Evolutionary conservation across 805 yeast genomes (phyloP), one percentile per base, ranked within the genome.

Genomic region (Pichia membranifaciens): DNA sequence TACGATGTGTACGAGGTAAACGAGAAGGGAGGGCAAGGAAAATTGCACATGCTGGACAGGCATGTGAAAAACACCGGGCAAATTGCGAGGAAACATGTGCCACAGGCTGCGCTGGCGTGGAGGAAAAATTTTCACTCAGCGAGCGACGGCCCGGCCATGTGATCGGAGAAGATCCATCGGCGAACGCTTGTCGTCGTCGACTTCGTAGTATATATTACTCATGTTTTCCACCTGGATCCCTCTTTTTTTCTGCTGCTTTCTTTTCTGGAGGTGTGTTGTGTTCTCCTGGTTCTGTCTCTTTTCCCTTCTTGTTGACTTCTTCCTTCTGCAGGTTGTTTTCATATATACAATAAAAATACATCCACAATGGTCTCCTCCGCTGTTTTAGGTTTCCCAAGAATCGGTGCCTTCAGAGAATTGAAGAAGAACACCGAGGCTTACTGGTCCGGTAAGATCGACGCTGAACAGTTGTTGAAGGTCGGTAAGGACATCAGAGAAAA

Each of bases 341-440:
- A 28, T 12, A 35, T n/a, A 32, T 17, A 37, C 22, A 37, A 32
- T 25, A 28, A 37, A 22, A 25, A 7, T 25, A 25, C 29, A 25
- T 25, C 25, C 39, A 76, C 51, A 65, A 91, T 91, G 98, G 98
- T 91, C 74, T 84, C 84, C 74, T 91, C 98, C 57, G 82, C 96
- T 68, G 95, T 93, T 64, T 82, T 93, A 75, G 99, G 99, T 73
- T 93, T 93, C 93, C 99, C 99, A 76, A 93, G 99, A 80, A 93
- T 91, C 68, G 99, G 99, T 67, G 93, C 96, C 64, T 89, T 89
- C 79, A 93, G 99, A 82, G 99, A 93, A 79, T 84, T 93, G 73
- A 93, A 93, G 79, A 93, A 93, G 76, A 87, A 88, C 73, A 93
- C 99, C 61, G 99, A 93, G 78, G 86, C 96, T 70, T 93, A 93